These are phyloP conservation scores for Begonia peltatifolia DNA, from an alignment of 306 rosid species.

Conservation along the genomic window DNA sequence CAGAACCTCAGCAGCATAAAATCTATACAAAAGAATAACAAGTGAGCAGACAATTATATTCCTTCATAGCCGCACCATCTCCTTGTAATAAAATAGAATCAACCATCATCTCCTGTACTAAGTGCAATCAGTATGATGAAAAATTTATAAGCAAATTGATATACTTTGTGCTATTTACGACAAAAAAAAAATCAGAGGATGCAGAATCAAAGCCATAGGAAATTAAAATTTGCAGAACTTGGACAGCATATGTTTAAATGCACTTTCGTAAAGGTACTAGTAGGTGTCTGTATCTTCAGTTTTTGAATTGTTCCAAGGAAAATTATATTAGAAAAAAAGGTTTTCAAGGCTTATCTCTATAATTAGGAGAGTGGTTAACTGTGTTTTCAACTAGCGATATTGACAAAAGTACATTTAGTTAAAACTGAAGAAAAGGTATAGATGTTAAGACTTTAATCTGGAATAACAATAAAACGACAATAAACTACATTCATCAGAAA, in stretches of 20 bases:
- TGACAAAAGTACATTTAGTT: no score
- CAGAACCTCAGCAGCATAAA: slow-evolving; percentile 96
- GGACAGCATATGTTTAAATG: background rate
- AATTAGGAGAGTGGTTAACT: background rate
- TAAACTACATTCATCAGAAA: no score
- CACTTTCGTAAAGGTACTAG: background rate
- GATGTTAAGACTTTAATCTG: no score
- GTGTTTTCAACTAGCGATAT: background rate
- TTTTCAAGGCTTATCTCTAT: background rate
- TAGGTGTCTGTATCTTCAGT: background rate
- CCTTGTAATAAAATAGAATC: background rate
- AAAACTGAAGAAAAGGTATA: no score
- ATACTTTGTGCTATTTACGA: no score
- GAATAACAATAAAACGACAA: no score
- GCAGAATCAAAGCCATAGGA: no score
- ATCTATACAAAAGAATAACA: slow-evolving; percentile 32
- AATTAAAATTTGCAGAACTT: background rate
- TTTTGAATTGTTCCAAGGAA: background rate
- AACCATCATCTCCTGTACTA: no score
- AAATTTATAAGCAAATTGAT: no score
- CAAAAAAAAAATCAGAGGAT: no score
- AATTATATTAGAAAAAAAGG: background rate
- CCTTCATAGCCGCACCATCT: background rate
- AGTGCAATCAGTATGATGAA: no score
- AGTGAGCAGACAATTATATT: slow-evolving; percentile 5